These are phyloP conservation scores for Fraxinus platypoda DNA, from an alignment of 305 asterid species.

Conservation along the genomic window DNA sequence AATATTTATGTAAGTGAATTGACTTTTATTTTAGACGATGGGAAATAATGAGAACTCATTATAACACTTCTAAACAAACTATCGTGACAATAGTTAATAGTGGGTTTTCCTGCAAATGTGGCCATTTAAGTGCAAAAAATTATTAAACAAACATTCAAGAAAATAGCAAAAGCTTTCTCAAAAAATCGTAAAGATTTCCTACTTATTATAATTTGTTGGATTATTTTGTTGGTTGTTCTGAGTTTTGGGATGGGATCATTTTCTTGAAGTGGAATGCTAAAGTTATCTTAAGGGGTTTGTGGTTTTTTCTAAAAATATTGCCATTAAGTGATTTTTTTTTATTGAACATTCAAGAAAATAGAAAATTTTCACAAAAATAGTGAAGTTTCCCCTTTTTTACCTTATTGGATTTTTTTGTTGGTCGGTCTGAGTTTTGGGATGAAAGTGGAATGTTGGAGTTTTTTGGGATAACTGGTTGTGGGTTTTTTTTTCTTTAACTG, in stretches of 20 bases:
- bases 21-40: not conserved
- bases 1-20: not conserved
- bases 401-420: not conserved
- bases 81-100: not conserved
- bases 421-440: not conserved
- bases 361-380: not conserved
- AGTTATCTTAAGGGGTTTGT: slow-evolving; percentile 8
- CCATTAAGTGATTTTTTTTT: not conserved
- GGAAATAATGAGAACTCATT: not conserved
- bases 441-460: slow-evolving; percentile 30
- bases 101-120: not conserved
- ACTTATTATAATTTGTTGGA: not conserved
- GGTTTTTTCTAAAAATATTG: not conserved
- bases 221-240: not conserved
- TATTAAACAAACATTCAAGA: not conserved
- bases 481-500: not conserved
- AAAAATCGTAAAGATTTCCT: not conserved
- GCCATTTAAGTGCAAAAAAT: slow-evolving; percentile 10
- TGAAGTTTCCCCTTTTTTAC: not conserved
- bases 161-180: not conserved
- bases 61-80: not conserved
- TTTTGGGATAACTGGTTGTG: slow-evolving; percentile 3
- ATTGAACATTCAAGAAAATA: not conserved
- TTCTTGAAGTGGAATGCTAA: slow-evolving; percentile 29
- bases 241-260: slow-evolving; percentile 25